phyloP scores from a whole-genome alignment of 495 filamentous ascomycete species.

The Cercophora sp. region DNA sequence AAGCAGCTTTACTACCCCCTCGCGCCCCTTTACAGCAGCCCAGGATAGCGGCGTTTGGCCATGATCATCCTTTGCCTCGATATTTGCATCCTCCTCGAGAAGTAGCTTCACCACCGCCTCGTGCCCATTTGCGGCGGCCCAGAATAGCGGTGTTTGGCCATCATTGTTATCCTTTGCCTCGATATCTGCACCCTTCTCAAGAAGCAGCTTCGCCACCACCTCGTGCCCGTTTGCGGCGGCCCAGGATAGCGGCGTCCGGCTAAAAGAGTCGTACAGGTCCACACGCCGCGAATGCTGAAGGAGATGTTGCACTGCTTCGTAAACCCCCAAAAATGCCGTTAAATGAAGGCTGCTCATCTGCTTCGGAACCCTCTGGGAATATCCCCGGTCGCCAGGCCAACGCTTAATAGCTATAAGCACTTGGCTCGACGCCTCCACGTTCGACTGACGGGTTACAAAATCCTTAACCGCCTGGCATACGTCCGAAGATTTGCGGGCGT shows the following conservation, averaged over 20 bases:
- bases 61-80: constrained; percentile 19
- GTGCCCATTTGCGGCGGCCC: not conserved
- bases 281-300: not conserved
- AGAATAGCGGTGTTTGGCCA: constrained; percentile 18
- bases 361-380: too few relatives aligned
- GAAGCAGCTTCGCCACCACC: not conserved
- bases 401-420: not conserved
- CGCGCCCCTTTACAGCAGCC: constrained; percentile 1
- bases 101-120: constrained; percentile 10
- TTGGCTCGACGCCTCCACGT: constrained; percentile 18
- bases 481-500: constrained; percentile 22
- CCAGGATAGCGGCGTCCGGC: not conserved
- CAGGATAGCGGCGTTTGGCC: constrained; percentile 3
- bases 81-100: constrained; percentile 16
- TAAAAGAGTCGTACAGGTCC: not conserved
- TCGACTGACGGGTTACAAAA: constrained; percentile 19
- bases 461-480: not conserved
- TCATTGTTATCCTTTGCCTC: not conserved
- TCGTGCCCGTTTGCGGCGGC: not conserved
- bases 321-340: not conserved
- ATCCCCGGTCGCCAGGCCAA: not conserved
- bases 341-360: not conserved
- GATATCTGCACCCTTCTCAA: not conserved
- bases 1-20: too few relatives aligned
- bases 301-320: not conserved